A percentile compares a stretch with the other conserved stretches of the same genome.
Conservation (phyloP, 202 grass and related monocot species). For the Zizania palustris region DNA sequence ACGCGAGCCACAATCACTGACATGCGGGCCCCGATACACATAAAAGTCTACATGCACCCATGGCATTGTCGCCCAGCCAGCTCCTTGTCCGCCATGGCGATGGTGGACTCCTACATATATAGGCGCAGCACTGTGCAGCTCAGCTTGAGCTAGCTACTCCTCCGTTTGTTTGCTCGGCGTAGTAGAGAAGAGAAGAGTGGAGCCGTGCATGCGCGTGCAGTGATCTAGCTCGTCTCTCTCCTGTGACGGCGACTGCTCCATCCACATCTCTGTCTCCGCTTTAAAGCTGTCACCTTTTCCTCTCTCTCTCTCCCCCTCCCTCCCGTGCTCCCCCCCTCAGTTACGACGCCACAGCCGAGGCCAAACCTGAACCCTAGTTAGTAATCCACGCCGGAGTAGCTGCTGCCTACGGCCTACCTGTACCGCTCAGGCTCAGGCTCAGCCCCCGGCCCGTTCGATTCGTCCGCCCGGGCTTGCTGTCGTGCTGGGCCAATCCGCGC, state of each 20-base stretch:
- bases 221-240: background rate
- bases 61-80: background rate
- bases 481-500: background rate
- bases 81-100: background rate
- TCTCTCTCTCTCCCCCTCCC: slow-evolving; percentile 1
- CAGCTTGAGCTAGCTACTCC: background rate
- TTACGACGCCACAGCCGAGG: slow-evolving; percentile 16
- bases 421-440: too few relatives aligned
- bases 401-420: background rate
- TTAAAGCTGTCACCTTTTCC: slow-evolving; percentile 88
- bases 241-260: slow-evolving; percentile 32
- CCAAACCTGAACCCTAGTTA: slow-evolving; percentile 40
- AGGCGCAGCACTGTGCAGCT: background rate
- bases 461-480: background rate
- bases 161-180: background rate
- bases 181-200: background rate
- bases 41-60: background rate
- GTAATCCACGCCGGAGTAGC: background rate
- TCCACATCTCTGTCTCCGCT: slow-evolving; percentile 53
- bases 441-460: background rate
- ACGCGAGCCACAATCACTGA: background rate
- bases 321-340: slow-evolving; percentile 33
- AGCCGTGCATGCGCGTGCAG: slow-evolving; percentile 22
- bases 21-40: background rate
- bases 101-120: background rate